phyloP scores from a whole-genome alignment of 225 moss, liverwort and hornwort genomes.

The Physcomitrium patens region DNA sequence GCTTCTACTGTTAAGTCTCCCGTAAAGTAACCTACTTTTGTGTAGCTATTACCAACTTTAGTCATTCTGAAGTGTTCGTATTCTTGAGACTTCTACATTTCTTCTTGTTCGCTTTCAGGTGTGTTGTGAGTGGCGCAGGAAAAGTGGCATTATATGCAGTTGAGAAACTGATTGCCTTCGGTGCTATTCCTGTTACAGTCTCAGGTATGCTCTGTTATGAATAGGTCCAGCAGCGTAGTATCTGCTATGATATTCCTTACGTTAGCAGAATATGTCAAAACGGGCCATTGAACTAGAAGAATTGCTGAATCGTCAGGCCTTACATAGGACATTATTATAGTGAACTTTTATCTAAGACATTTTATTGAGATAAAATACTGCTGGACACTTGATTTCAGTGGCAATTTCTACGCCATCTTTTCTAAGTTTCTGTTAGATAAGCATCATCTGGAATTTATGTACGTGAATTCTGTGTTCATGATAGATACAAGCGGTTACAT shows the following conservation, averaged over 20 bases:
- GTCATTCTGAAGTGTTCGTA: not conserved
- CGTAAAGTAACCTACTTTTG: slow-evolving; percentile 20
- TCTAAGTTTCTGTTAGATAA: slow-evolving; percentile 18
- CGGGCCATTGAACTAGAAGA: slow-evolving; percentile 9
- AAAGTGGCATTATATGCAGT: slow-evolving; percentile 95
- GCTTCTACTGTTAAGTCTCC: slow-evolving; percentile 6
- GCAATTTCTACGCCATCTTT: not conserved
- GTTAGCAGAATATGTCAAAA: not conserved
- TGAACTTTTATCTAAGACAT: slow-evolving; percentile 5
- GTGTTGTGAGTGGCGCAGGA: slow-evolving; percentile 96
- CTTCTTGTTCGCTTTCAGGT: slow-evolving; percentile 52
- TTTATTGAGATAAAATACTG: no score
- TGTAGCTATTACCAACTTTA: not conserved
- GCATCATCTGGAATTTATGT: slow-evolving; percentile 20
- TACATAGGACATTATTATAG: not conserved
- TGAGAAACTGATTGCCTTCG: slow-evolving; percentile 92
- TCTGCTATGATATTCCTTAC: not conserved
- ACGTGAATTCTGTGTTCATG: slow-evolving; percentile 16
- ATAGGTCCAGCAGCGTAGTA: slow-evolving; percentile 2
- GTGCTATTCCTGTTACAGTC: slow-evolving; percentile 82
- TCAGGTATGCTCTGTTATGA: slow-evolving; percentile 58
- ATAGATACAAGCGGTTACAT: slow-evolving; percentile 96
- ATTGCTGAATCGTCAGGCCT: not conserved
- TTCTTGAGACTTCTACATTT: slow-evolving; percentile 15
- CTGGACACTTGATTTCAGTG: no score